Evolutionary conservation across 192 early-diverging fungal genomes (phyloP), one percentile per base, ranked within the genome.

Genomic region (Rhizoclosmatium globosum): DNA sequence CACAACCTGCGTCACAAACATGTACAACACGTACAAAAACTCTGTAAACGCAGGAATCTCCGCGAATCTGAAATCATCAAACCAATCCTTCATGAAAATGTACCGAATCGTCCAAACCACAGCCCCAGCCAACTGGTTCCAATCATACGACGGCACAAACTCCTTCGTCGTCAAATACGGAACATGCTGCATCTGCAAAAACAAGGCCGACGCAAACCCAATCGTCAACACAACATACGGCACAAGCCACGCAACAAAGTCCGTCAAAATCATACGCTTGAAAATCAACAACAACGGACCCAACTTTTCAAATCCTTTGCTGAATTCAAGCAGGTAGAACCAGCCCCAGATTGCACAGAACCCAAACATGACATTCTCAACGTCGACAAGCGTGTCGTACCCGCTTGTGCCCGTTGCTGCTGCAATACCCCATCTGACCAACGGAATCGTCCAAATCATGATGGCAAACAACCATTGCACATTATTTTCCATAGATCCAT

Each of bases 251-350:
- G 13, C 9, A 6, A 80, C 3, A 19, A 80, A 69, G 46, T 80
- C 79, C 39, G 38, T 61, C 9, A 75, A 64, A 19, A 80, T 50
- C 60, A 80, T 80, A 7, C 65, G 60, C 45, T 19, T 68, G 66
- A 80, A 75, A 46, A 80, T 80, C 9, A 75, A 17, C 23, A 75
- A 21, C 4, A 80, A 65, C 2, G 79, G 79, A n/a, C 79, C 79
- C 21, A 73, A 31, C 4, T 39, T 17, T n/a, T 74, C 59, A 62
- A 74, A 62, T 21, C 78, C 78, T 71, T 79, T 71, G 15, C 41
- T 31, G 48, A 79, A 79, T 3, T 41, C 23, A 17, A 79, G 56
- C 31, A 79, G 1, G 45, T 43, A 68, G 2, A 75, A 17, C 64
- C 79, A 80, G 53, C 79, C 72, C 47, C 17, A 42, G 38, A 76